phyloP scores from a whole-genome alignment of 2,329 filamentous ascomycete genomes.

The Beauveria bassiana region DNA sequence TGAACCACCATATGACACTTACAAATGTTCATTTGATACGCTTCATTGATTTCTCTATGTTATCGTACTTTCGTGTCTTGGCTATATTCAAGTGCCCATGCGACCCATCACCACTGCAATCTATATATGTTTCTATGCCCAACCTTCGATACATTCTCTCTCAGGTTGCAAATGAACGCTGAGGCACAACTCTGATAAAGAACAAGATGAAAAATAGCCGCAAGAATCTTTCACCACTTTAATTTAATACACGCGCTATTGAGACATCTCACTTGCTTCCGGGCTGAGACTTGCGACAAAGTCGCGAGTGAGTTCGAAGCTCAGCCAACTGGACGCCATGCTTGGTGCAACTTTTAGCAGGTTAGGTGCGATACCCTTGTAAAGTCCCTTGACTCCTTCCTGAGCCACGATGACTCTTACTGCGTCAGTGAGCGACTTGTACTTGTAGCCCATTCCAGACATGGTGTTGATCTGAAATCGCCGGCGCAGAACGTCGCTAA shows the following conservation, averaged over 20 bases:
- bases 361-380: constrained; percentile 95
- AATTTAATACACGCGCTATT: constrained; percentile 6
- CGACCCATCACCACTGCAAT: constrained; percentile 1
- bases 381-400: constrained; percentile 78
- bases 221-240: background rate
- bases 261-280: constrained; percentile 22
- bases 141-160: background rate
- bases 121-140: constrained; percentile 5
- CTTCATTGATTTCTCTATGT: background rate
- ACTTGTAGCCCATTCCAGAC: constrained; percentile 95
- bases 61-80: background rate
- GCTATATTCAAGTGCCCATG: constrained; percentile 7
- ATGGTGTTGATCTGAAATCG: constrained; percentile 99
- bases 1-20: background rate
- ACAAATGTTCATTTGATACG: background rate
- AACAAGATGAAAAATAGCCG: background rate
- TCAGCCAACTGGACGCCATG: constrained; percentile 98
- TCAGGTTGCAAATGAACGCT: constrained; percentile 5
- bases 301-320: constrained; percentile 89
- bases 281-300: constrained; percentile 61
- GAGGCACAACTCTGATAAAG: background rate
- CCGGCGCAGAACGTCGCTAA: constrained; percentile 79
- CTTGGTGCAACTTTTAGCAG: constrained; percentile 94
- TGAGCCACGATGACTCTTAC: constrained; percentile 72
- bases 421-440: constrained; percentile 80